These are phyloP conservation scores for Podospora appendiculata DNA, from an alignment of 495 filamentous ascomycete species.

Conservation along the genomic window DNA sequence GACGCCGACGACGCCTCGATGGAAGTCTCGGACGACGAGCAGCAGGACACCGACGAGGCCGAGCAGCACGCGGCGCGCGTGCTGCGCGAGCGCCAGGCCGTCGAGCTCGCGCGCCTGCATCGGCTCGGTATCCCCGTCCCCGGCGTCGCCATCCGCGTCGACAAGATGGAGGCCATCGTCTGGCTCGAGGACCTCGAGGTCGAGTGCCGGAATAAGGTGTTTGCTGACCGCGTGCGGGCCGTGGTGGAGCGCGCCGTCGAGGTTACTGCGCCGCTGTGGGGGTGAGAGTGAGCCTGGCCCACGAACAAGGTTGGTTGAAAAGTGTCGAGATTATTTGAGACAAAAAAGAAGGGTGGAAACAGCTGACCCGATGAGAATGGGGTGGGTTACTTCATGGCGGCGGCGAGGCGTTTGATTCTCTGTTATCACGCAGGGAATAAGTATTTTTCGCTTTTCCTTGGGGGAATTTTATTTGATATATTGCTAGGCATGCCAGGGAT, in stretches of 20 bases:
- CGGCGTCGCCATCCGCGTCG: conserved; percentile 77
- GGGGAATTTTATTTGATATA: too few relatives aligned
- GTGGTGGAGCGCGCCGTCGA: conserved; percentile 92
- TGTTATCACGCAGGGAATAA: too few relatives aligned
- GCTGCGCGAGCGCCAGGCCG: conserved; percentile 33
- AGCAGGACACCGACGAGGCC: conserved; percentile 29
- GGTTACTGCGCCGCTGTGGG: conserved; percentile 70
- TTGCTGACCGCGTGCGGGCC: conserved; percentile 72
- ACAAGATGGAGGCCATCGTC: conserved; percentile 78
- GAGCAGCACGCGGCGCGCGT: conserved; percentile 25
- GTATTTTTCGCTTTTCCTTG: too few relatives aligned
- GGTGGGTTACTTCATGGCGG: too few relatives aligned
- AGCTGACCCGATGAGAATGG: too few relatives aligned
- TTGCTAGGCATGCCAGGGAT: too few relatives aligned
- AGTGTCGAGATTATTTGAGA: too few relatives aligned
- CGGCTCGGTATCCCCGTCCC: conserved; percentile 80
- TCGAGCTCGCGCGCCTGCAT: conserved; percentile 61
- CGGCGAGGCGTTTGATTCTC: too few relatives aligned
- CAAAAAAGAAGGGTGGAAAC: too few relatives aligned
- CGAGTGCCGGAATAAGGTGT: conserved; percentile 66
- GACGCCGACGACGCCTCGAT: conserved; percentile 30
- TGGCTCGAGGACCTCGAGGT: conserved; percentile 90
- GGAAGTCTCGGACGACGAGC: conserved; percentile 30
- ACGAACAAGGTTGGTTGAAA: neutral
- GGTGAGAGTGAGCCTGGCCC: too few relatives aligned